phyloP scores from a whole-genome alignment of 805 yeast species.

The Hanseniaspora jakobsenii region DNA sequence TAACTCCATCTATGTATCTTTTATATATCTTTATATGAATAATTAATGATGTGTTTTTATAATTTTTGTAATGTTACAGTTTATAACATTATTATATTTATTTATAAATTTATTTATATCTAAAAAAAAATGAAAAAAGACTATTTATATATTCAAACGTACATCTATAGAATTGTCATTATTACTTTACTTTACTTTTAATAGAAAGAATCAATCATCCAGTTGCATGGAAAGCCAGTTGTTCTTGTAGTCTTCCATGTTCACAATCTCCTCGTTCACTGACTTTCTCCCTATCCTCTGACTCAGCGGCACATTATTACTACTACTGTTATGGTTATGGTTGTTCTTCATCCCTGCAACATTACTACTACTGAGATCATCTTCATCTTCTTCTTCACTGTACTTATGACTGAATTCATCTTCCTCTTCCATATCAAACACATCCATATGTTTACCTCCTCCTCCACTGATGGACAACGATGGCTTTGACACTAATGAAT shows the following conservation, averaged over 20 bases:
- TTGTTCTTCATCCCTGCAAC: neutral
- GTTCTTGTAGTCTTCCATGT: conserved; percentile 30
- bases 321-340: no score
- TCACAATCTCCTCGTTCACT: conserved; percentile 27
- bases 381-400: conserved; percentile 5
- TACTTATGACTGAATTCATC: no score
- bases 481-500: conserved; percentile 2
- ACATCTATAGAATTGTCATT: no score
- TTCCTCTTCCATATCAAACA: conserved; percentile 3
- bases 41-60: no score
- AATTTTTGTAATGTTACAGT: no score
- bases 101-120: no score
- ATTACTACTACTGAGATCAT: no score
- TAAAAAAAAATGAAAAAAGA: no score
- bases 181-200: no score
- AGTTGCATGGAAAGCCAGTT: conserved; percentile 29
- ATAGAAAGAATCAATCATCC: conserved; percentile 4
- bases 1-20: neutral
- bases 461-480: neutral
- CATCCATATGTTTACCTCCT: conserved; percentile 9
- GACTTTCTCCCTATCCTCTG: conserved; percentile 24
- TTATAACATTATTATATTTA: no score
- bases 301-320: neutral
- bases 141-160: no score
- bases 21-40: neutral